Percentiles rank a stretch among this genome's conserved stretches.
Conservation (phyloP, 106 monocot species). For the Allium sativum region DNA sequence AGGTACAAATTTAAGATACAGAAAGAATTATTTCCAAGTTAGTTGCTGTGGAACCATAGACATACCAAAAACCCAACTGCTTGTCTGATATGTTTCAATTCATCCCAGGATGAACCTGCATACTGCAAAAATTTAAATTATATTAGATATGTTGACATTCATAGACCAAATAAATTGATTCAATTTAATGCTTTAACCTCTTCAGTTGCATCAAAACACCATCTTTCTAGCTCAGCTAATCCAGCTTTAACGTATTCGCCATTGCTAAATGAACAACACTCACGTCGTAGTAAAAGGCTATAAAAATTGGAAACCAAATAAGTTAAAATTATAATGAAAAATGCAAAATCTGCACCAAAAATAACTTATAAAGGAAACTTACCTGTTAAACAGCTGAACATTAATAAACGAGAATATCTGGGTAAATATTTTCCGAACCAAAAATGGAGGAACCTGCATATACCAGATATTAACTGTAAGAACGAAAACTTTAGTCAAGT, state of each 20-base stretch:
- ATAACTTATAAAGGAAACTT: not conserved
- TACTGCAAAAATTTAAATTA: conserved; percentile 21
- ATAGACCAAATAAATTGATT: not conserved
- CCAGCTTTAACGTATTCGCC: conserved; percentile 78
- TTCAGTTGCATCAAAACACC: conserved; percentile 70
- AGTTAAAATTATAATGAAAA: not conserved
- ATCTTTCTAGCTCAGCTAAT: conserved; percentile 60
- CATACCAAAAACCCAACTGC: conserved; percentile 74
- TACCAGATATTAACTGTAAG: not conserved
- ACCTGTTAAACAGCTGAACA: conserved; percentile 88
- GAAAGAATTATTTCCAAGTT: not conserved
- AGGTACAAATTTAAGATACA: not conserved
- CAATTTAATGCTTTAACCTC: conserved; percentile 28
- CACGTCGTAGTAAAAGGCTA: conserved; percentile 65
- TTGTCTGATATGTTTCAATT: conserved; percentile 65
- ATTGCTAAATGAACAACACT: conserved; percentile 84
- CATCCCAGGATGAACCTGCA: conserved; percentile 60
- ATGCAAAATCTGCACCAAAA: not conserved
- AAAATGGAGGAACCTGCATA: conserved; percentile 71
- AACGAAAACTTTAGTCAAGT: not conserved
- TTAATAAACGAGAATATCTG: conserved; percentile 74
- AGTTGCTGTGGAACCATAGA: not conserved
- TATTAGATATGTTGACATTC: not conserved
- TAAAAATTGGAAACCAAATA: not conserved
- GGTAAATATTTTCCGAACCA: conserved; percentile 72